Evolutionary conservation across 768 basidiomycete species (phyloP).

Genomic region (Auricularia sp.): DNA sequence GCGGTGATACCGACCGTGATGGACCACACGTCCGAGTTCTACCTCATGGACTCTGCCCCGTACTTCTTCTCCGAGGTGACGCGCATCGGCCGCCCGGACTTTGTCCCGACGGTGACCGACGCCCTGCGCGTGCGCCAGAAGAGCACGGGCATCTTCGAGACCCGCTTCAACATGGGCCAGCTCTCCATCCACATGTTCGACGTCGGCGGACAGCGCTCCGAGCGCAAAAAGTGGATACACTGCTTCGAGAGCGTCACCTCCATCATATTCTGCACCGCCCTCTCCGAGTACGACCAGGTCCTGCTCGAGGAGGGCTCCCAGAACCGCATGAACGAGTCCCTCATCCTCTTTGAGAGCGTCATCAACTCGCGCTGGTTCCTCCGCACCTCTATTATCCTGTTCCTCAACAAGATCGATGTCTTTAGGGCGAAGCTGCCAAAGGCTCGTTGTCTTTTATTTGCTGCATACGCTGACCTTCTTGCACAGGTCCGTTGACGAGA

Average conservation of each 20-base stretch:
- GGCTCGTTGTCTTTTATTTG: slow-evolving; percentile 17
- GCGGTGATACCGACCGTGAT: slow-evolving; percentile 30
- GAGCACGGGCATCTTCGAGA: slow-evolving; percentile 86
- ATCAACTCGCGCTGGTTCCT: slow-evolving; percentile 76
- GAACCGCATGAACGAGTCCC: slow-evolving; percentile 70
- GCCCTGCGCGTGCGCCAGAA: slow-evolving; percentile 82
- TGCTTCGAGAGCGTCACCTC: slow-evolving; percentile 74
- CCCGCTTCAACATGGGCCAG: slow-evolving; percentile 54
- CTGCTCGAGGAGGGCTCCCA: slow-evolving; percentile 46
- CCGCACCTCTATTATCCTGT: slow-evolving; percentile 54
- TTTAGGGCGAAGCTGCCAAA: slow-evolving; percentile 67
- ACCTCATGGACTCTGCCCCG: slow-evolving; percentile 87
- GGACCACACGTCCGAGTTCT: slow-evolving; percentile 66
- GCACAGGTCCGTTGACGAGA: slow-evolving; percentile 58
- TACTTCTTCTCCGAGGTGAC: slow-evolving; percentile 83
- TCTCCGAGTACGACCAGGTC: slow-evolving; percentile 71
- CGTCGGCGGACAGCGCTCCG: slow-evolving; percentile 69
- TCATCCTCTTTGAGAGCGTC: slow-evolving; percentile 65
- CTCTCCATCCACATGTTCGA: slow-evolving; percentile 56
- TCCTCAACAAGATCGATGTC: slow-evolving; percentile 65
- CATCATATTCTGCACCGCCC: slow-evolving; percentile 66
- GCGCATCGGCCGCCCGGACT: slow-evolving; percentile 75
- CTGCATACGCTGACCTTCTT: neutral
- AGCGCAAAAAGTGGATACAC: slow-evolving; percentile 76
- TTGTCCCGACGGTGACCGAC: slow-evolving; percentile 77